phyloP scores from a whole-genome alignment of 257 asterid species.

The Voacanga thouarsii region DNA sequence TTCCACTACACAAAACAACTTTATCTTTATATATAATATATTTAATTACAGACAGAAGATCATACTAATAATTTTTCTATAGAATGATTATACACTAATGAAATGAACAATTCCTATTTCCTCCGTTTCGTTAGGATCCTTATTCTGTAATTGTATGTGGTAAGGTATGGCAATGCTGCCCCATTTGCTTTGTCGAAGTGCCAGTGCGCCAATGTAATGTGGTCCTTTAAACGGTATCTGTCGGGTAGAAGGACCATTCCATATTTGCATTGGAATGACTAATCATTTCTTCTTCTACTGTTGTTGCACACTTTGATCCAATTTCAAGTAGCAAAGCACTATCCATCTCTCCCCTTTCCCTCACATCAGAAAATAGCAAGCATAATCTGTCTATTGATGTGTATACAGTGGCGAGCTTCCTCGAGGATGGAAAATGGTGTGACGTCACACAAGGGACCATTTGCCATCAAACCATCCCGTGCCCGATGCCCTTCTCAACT shows the following conservation, averaged over 20 bases:
- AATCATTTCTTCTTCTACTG: neutral
- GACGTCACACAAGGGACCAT: neutral
- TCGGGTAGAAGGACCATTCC: slow-evolving; percentile 1
- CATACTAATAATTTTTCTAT: too few species aligned
- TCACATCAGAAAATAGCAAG: neutral
- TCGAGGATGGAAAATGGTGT: neutral
- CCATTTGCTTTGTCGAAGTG: neutral
- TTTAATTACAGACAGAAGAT: too few species aligned
- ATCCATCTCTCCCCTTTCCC: neutral
- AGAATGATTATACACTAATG: too few species aligned
- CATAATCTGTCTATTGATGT: neutral
- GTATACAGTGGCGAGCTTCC: neutral
- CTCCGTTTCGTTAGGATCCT: too few species aligned
- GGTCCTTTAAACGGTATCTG: neutral
- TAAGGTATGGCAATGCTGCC: too few species aligned
- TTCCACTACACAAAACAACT: too few species aligned
- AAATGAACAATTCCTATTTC: too few species aligned
- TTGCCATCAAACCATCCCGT: neutral
- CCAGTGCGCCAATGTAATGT: neutral
- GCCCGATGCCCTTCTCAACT: neutral
- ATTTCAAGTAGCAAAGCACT: neutral
- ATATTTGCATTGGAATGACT: neutral
- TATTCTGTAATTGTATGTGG: too few species aligned
- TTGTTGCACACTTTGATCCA: neutral
- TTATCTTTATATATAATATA: too few species aligned